Percentiles rank a stretch among this genome's conserved stretches.
phyloP scores from a whole-genome alignment of 805 yeast genomes.

The Pichia exigua region DNA sequence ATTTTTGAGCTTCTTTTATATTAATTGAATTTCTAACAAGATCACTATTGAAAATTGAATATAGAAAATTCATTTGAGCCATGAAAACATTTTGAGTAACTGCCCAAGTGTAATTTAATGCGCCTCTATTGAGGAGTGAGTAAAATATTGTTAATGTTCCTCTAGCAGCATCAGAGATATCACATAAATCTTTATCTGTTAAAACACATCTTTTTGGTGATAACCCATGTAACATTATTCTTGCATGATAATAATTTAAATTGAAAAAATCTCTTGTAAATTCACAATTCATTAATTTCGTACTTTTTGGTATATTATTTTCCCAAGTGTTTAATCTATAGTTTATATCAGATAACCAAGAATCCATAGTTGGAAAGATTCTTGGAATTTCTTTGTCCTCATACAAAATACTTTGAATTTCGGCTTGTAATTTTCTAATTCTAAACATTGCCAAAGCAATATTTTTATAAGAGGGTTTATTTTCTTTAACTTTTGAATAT shows the following conservation, averaged over 20 bases:
- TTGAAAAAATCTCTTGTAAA: slow-evolving; percentile 65
- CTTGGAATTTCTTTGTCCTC: slow-evolving; percentile 69
- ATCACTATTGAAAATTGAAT: slow-evolving; percentile 65
- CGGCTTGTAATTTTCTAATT: slow-evolving; percentile 69
- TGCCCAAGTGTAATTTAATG: slow-evolving; percentile 85
- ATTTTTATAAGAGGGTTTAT: slow-evolving; percentile 49
- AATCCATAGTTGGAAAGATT: slow-evolving; percentile 39
- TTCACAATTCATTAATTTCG: slow-evolving; percentile 59
- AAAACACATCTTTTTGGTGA: slow-evolving; percentile 61
- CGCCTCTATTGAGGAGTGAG: slow-evolving; percentile 45
- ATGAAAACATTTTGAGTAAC: slow-evolving; percentile 83
- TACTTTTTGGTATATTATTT: slow-evolving; percentile 44
- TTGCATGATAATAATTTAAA: slow-evolving; percentile 70
- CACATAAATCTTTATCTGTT: slow-evolving; percentile 43
- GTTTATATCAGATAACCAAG: slow-evolving; percentile 56
- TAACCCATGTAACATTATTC: slow-evolving; percentile 65
- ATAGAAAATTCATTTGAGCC: slow-evolving; percentile 82
- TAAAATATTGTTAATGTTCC: slow-evolving; percentile 59
- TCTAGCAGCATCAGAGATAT: slow-evolving; percentile 55
- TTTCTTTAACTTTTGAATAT: slow-evolving; percentile 13
- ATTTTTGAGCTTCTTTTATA: slow-evolving; percentile 42
- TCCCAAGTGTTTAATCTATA: slow-evolving; percentile 58
- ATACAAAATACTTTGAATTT: slow-evolving; percentile 63
- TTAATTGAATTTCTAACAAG: slow-evolving; percentile 40
- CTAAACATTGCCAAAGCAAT: slow-evolving; percentile 61